These are phyloP conservation scores for Fusarium pseudograminearum DNA, from an alignment of 2,329 filamentous ascomycete genomes.

Conservation along the genomic window DNA sequence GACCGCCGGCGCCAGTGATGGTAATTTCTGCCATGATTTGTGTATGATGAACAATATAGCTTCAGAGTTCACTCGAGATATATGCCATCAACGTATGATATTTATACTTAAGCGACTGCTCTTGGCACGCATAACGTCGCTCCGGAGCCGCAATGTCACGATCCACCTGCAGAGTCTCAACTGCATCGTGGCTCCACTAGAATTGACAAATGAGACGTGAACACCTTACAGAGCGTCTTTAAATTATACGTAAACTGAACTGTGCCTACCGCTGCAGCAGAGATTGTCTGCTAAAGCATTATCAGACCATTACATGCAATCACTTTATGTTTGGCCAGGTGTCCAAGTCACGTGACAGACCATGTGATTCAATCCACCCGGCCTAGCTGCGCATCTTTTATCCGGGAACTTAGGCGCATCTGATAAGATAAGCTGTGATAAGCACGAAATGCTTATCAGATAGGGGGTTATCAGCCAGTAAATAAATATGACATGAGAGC, in stretches of 20 bases:
- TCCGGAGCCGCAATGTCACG: not conserved
- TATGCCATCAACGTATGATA: not conserved
- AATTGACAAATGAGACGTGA: not conserved
- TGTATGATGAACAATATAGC: accelerated
- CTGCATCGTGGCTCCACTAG: not conserved
- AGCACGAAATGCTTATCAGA: too few relatives aligned
- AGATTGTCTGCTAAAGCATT: not conserved
- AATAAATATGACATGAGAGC: too few relatives aligned
- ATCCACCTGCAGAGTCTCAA: not conserved
- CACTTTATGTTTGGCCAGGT: too few relatives aligned
- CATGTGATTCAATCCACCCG: too few relatives aligned
- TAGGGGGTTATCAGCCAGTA: too few relatives aligned
- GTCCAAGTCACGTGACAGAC: too few relatives aligned
- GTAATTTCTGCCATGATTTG: conserved; percentile 8
- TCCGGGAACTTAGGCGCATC: too few relatives aligned
- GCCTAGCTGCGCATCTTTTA: too few relatives aligned
- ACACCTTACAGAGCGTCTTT: not conserved
- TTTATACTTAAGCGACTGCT: not conserved
- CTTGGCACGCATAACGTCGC: not conserved
- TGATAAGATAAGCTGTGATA: too few relatives aligned
- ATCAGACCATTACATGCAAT: too few relatives aligned
- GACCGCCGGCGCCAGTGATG: conserved; percentile 8
- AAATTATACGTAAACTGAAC: not conserved
- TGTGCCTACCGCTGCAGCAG: not conserved
- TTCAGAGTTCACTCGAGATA: too few relatives aligned